Evolutionary conservation across 2,329 filamentous ascomycete species (phyloP), one percentile per base, ranked within the genome.

Genomic region (Fusarium sublunatum): DNA sequence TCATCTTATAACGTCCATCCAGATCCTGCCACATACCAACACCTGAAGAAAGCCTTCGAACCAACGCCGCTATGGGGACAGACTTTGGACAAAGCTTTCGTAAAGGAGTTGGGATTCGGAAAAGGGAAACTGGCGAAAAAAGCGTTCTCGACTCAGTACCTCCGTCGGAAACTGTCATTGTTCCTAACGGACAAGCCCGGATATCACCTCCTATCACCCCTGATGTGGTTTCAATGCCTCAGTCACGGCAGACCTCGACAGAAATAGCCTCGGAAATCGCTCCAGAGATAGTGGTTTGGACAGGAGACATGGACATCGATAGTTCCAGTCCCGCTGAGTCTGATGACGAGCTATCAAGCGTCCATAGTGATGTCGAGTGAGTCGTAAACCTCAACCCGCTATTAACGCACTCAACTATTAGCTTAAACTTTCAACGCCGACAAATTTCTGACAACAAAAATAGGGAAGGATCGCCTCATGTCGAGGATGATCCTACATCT

Each of bases 271-370:
- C 72, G 42, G 75, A 79, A 34, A 75, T 77, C 31, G 76, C 74
- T 4, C 73, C 76, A 5, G 79, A 80, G 58, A 82, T 82, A 25
- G 69, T 81, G 5, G 80, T 81, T 15, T 80, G 78, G 74, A 80
- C 78, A 28, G 79, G 76, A 51, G 72, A 76, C 12, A 78, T 80
- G 73, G 74, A 75, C 22, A 32, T 73, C 19, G 67, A 69, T 38
- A 59, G 50, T 22, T 36, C 50, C 7, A 69, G 59, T 28, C 47
- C 40, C 15, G 52, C 46, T 19, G 72, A 70, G 40, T 66, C 70
- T 24, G 64, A 72, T 25, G 69, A 64, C 45, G 68, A 64, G 34
- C 58, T 64, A 25, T 65, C 67, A 29, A 62, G 62, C 34, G 53
- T 67, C 44, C 60, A 67, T 40, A 62, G 41, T 22, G 61, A 58